A percentile compares a stretch with the other conserved stretches of the same genome.
Conservation (phyloP, 73 alveolate species). For the Diophrys appendiculata region DNA sequence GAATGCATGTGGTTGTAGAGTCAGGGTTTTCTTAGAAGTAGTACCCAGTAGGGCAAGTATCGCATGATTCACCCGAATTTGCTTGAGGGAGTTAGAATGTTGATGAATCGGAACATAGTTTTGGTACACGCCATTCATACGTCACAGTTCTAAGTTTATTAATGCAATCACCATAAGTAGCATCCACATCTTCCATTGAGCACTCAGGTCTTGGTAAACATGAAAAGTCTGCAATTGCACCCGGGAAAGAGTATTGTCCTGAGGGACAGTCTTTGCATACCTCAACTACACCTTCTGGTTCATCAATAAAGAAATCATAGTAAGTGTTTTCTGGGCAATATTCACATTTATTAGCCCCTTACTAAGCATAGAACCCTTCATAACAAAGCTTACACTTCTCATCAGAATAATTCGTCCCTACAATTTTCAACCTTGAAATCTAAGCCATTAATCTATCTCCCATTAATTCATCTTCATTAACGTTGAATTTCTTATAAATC, state of each 20-base stretch:
- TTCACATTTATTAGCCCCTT: conserved; percentile 22
- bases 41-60: not conserved
- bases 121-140: not conserved
- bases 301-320: not conserved
- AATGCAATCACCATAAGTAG: not conserved
- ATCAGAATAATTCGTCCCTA: conserved; percentile 19
- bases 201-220: not conserved
- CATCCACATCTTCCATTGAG: not conserved
- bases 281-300: not conserved
- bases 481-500: conserved; percentile 28
- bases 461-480: not conserved
- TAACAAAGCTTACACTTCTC: conserved; percentile 15
- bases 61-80: not conserved
- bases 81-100: not conserved
- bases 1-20: not conserved
- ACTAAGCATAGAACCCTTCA: conserved; percentile 12
- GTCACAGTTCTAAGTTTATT: not conserved
- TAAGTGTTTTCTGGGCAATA: conserved; percentile 16
- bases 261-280: not conserved
- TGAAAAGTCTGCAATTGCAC: not conserved
- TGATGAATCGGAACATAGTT: not conserved
- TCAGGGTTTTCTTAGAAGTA: not conserved
- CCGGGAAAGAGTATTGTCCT: not conserved
- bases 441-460: not conserved
- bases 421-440: conserved; percentile 13